A percentile compares a stretch with the other conserved stretches of the same genome.
Conservation (phyloP, 176 grass and related monocot genomes). For the Avena eriantha region DNA sequence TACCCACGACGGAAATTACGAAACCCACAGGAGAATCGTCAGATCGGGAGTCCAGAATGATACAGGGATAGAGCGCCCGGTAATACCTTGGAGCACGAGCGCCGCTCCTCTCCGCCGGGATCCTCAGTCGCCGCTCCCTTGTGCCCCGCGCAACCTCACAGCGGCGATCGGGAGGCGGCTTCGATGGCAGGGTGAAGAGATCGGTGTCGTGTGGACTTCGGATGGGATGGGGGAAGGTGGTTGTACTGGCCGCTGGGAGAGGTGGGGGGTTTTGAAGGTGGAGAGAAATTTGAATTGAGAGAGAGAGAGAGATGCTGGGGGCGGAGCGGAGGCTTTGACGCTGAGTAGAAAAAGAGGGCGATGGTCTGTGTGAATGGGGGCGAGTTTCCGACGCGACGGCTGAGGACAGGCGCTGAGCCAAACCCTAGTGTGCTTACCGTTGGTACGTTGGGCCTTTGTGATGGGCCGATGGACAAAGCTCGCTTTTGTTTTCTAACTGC, state of each 20-base stretch:
- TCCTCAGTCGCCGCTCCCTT: neutral
- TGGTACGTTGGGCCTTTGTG: neutral
- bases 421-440: constrained; percentile 12
- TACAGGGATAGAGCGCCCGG: neutral
- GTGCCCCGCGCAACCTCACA: neutral
- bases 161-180: constrained; percentile 6
- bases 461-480: neutral
- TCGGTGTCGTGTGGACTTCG: neutral
- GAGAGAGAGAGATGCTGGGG: neutral
- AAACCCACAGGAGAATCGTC: neutral
- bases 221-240: neutral
- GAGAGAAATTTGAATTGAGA: constrained; percentile 26
- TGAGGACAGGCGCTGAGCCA: neutral
- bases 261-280: neutral
- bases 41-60: neutral
- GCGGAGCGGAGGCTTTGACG: neutral
- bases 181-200: neutral
- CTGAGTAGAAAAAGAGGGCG: constrained; percentile 10
- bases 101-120: neutral
- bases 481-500: neutral
- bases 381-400: neutral
- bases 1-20: neutral
- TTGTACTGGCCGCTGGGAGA: neutral
- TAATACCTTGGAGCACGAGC: constrained; percentile 17
- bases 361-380: neutral